Evolutionary conservation across 2,329 filamentous ascomycete genomes (phyloP).

Genomic region (Botrytis elliptica): DNA sequence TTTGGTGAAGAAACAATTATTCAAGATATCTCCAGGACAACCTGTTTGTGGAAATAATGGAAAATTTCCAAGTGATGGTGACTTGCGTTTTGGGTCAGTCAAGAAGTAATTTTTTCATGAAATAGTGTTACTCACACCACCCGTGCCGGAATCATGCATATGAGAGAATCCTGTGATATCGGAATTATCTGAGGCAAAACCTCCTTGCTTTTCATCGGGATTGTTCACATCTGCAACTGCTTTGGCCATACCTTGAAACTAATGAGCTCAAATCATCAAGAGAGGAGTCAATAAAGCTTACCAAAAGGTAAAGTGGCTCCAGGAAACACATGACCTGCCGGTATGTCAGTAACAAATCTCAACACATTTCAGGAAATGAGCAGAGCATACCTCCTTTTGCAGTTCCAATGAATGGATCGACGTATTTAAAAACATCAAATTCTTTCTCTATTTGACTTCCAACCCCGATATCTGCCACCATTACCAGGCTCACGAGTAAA

Average conservation of each 20-base stretch:
- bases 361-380: background rate
- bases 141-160: constrained; percentile 48
- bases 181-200: constrained; percentile 51
- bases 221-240: constrained; percentile 54
- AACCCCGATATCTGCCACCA: background rate
- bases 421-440: constrained; percentile 43
- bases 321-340: constrained; percentile 51
- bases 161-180: constrained; percentile 39
- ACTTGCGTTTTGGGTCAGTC: constrained; percentile 22
- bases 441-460: constrained; percentile 6
- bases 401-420: constrained; percentile 56
- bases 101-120: background rate
- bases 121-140: constrained; percentile 36
- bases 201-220: constrained; percentile 52
- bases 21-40: constrained; percentile 60
- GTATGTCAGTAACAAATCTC: background rate
- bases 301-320: constrained; percentile 55
- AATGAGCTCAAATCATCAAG: constrained; percentile 36
- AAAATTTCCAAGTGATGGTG: constrained; percentile 69
- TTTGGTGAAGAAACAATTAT: constrained; percentile 61
- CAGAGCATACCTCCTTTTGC: constrained; percentile 47
- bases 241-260: constrained; percentile 44
- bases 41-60: constrained; percentile 66
- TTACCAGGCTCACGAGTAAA: background rate
- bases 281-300: constrained; percentile 24